phyloP scores from a whole-genome alignment of 371 early-diverging fungal species.

The Mucor racemosus region DNA sequence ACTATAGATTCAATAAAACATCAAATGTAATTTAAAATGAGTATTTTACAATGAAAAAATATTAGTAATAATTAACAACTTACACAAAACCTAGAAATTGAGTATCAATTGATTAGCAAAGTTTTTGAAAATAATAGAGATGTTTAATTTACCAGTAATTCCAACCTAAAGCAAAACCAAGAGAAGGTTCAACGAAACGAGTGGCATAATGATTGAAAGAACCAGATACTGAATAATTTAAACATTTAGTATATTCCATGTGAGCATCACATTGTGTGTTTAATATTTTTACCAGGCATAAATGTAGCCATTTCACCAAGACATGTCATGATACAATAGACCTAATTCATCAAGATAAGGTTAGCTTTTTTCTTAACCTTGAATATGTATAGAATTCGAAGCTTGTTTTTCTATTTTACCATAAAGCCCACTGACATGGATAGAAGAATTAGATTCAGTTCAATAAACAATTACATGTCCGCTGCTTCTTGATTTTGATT shows the following conservation, averaged over 20 bases:
- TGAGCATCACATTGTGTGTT: background rate
- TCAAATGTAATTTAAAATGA: conserved; percentile 1
- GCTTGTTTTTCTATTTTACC: conserved; percentile 26
- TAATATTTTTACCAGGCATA: conserved; percentile 45
- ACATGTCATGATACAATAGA: conserved; percentile 80
- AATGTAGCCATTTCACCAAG: conserved; percentile 88
- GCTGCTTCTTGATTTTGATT: conserved; percentile 4
- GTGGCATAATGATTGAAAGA: conserved; percentile 84
- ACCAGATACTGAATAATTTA: conserved; percentile 65
- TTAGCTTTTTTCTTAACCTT: background rate
- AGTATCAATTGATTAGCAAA: background rate
- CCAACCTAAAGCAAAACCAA: conserved; percentile 78
- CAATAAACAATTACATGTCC: conserved; percentile 8
- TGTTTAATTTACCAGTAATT: conserved; percentile 53
- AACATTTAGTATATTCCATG: background rate
- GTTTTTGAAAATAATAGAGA: conserved; percentile 1
- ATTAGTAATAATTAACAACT: conserved; percentile 17
- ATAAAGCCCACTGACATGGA: conserved; percentile 43
- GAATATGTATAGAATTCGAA: background rate
- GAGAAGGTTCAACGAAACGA: conserved; percentile 82
- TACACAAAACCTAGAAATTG: conserved; percentile 41
- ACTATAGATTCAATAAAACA: conserved; percentile 20
- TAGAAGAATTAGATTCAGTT: conserved; percentile 13
- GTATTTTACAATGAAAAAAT: background rate
- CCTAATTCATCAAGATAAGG: conserved; percentile 44